Conservation (phyloP, 2,329 filamentous ascomycete genomes). For the Madurella mycetomatis region DNA sequence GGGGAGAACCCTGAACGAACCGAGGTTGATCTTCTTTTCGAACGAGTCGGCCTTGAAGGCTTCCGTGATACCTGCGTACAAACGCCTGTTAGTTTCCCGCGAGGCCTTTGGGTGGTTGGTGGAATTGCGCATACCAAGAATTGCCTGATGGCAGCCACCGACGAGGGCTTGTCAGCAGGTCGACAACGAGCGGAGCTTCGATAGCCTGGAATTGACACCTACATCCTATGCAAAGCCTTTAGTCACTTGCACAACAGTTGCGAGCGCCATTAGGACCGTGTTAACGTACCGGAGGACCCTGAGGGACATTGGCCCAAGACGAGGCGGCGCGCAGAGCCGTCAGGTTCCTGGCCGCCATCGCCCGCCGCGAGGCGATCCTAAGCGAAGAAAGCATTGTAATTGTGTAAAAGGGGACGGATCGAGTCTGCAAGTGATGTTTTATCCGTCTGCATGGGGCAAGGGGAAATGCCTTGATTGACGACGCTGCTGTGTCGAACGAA, state of each 20-base stretch:
- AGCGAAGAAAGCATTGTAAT: slow-evolving; percentile 53
- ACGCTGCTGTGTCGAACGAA: neutral
- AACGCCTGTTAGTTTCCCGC: slow-evolving; percentile 24
- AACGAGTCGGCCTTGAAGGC: slow-evolving; percentile 97
- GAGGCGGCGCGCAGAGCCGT: slow-evolving; percentile 58
- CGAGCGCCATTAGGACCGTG: neutral
- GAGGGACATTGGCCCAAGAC: slow-evolving; percentile 84
- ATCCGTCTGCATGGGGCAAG: neutral
- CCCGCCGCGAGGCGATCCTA: slow-evolving; percentile 50
- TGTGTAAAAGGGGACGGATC: neutral
- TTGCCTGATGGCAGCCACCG: slow-evolving; percentile 52
- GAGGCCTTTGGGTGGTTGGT: neutral
- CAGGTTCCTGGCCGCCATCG: slow-evolving; percentile 38
- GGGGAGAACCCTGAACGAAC: slow-evolving; percentile 41
- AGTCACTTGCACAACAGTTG: slow-evolving; percentile 9
- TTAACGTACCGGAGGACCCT: slow-evolving; percentile 82
- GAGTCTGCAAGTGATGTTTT: neutral
- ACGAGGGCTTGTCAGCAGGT: slow-evolving; percentile 17
- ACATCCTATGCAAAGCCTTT: slow-evolving; percentile 21
- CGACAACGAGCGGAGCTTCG: neutral
- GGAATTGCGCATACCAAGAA: slow-evolving; percentile 58
- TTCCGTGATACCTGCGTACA: slow-evolving; percentile 74
- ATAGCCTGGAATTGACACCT: slow-evolving; percentile 10
- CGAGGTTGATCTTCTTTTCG: slow-evolving; percentile 95
- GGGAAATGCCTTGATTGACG: neutral